A percentile compares a stretch with the other conserved stretches of the same genome.
These are phyloP conservation scores for Fusarium beomiforme DNA, from an alignment of 2,329 filamentous ascomycete species.

Conservation along the genomic window DNA sequence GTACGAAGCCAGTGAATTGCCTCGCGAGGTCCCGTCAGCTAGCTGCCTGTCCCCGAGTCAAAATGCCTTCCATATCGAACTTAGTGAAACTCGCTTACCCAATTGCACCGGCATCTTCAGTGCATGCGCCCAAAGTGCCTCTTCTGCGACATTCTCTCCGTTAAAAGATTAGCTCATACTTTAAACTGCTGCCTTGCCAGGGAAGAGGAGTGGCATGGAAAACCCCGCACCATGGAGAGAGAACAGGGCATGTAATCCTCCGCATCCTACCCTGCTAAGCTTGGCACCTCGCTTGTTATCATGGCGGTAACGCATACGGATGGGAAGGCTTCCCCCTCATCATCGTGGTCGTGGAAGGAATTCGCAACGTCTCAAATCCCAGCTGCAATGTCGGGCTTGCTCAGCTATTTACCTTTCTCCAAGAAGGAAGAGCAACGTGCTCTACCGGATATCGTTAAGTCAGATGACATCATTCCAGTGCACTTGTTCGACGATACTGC, in stretches of 20 bases:
- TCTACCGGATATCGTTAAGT: neutral
- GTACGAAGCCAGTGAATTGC: neutral
- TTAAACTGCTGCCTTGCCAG: neutral
- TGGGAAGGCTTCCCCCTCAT: too few species aligned
- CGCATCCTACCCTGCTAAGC: neutral
- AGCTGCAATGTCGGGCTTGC: neutral
- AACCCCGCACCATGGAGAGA: neutral
- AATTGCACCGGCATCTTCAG: neutral
- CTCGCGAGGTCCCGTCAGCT: neutral
- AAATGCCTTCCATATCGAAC: fast-evolving
- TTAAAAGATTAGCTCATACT: neutral
- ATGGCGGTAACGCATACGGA: neutral
- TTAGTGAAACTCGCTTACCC: neutral
- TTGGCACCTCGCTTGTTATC: neutral
- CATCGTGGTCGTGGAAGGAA: neutral
- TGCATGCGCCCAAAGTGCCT: neutral
- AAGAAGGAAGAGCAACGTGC: neutral
- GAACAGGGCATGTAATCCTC: neutral
- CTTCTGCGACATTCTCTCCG: fast-evolving
- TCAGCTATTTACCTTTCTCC: constrained; percentile 8
- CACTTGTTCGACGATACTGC: constrained; percentile 20
- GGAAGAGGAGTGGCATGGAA: neutral
- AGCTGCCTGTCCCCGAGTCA: neutral
- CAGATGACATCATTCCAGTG: constrained; percentile 25
- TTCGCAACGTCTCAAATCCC: neutral